Evolutionary conservation across 2,329 filamentous ascomycete species (phyloP).

Genomic region (Coniochaeta sp.): DNA sequence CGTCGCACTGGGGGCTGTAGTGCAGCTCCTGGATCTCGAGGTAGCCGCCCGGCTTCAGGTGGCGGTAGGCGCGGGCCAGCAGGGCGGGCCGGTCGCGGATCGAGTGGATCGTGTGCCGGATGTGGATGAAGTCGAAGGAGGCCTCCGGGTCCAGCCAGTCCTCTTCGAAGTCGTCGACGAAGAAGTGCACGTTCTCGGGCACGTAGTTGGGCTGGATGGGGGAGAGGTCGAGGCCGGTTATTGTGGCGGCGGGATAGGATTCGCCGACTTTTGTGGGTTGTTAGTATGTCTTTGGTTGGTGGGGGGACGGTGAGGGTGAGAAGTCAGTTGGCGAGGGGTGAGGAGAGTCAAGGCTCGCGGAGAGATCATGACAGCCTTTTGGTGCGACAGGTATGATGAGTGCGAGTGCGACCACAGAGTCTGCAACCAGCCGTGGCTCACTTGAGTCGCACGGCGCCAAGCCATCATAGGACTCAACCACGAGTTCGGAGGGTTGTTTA

Average conservation of each 20-base stretch:
- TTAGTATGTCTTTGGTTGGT: not conserved
- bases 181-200: constrained; percentile 41
- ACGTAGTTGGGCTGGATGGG: constrained; percentile 45
- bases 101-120: constrained; percentile 37
- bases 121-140: constrained; percentile 40
- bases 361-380: not conserved
- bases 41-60: constrained; percentile 44
- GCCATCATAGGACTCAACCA: not conserved
- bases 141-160: constrained; percentile 39
- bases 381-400: no score
- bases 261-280: constrained; percentile 32
- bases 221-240: constrained; percentile 42
- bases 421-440: not conserved
- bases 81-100: constrained; percentile 32
- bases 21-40: constrained; percentile 42
- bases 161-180: constrained; percentile 44
- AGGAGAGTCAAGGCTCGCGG: not conserved
- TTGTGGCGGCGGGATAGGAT: constrained; percentile 31
- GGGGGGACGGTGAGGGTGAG: not conserved
- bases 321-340: not conserved
- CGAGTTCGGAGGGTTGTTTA: not conserved
- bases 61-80: constrained; percentile 29
- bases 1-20: constrained; percentile 33
- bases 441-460: no score
- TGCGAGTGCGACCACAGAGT: no score